Evolutionary conservation across 805 yeast genomes (phyloP).

Genomic region (Kurtzmaniella cleridarum): DNA sequence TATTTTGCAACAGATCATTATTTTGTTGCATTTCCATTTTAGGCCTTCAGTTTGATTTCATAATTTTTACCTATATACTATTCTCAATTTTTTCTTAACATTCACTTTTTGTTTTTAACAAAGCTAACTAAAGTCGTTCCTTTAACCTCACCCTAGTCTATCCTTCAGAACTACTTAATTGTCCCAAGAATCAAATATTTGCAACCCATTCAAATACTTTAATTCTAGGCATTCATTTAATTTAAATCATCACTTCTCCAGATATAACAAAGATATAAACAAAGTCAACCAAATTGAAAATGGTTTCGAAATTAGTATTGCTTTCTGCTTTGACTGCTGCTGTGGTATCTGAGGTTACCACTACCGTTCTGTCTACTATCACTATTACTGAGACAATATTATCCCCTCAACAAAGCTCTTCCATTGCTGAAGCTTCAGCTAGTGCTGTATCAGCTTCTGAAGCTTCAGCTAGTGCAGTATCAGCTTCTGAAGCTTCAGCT

Average conservation of each 20-base stretch:
- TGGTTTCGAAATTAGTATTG: constrained; percentile 12
- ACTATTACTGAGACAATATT: constrained; percentile 43
- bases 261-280: background rate
- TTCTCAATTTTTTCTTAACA: background rate
- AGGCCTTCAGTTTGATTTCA: no score
- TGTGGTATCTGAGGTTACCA: constrained; percentile 20
- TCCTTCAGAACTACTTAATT: constrained; percentile 8
- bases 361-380: constrained; percentile 39
- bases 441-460: constrained; percentile 14
- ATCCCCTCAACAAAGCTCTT: constrained; percentile 41
- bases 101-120: background rate
- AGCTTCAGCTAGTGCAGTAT: constrained; percentile 13
- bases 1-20: background rate
- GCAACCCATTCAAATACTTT: background rate
- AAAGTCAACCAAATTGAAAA: constrained; percentile 4
- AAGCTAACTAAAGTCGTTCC: background rate
- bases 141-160: constrained; percentile 5
- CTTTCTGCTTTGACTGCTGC: constrained; percentile 11
- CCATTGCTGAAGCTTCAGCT: constrained; percentile 14
- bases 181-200: constrained; percentile 9
- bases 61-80: no score
- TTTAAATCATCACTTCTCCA: background rate
- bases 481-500: constrained; percentile 4
- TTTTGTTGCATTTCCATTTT: background rate
- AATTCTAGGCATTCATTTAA: background rate